Percentiles rank a stretch among this genome's conserved stretches.
phyloP scores from a whole-genome alignment of 2,329 filamentous ascomycete genomes.

The Penicillium sp. region DNA sequence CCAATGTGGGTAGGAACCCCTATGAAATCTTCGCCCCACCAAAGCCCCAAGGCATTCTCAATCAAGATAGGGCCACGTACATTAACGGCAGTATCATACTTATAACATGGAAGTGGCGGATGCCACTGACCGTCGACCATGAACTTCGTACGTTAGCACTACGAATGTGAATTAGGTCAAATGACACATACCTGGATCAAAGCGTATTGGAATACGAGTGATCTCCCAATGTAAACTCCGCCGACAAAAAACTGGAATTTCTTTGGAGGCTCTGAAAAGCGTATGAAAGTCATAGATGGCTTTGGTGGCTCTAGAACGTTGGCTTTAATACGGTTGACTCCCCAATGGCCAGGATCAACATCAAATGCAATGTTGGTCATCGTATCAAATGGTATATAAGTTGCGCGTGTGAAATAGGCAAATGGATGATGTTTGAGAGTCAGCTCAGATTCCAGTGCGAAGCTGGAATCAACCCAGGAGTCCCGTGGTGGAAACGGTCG shows the following conservation, averaged over 20 bases:
- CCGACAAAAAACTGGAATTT: background rate
- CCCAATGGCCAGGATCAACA: background rate
- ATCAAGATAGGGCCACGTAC: conserved; percentile 4
- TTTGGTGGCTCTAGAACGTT: background rate
- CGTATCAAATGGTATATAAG: conserved; percentile 10
- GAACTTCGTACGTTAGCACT: background rate
- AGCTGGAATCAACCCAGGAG: conserved; percentile 11
- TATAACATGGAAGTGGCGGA: background rate
- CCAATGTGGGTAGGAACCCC: conserved; percentile 5
- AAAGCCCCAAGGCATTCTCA: conserved; percentile 13
- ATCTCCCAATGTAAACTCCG: background rate
- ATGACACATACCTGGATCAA: background rate
- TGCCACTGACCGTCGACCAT: conserved; percentile 1
- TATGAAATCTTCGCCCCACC: conserved; percentile 7
- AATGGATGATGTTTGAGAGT: conserved; percentile 3
- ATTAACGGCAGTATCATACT: too few species aligned
- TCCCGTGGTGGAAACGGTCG: conserved; percentile 6
- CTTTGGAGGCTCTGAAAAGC: background rate
- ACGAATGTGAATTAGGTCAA: background rate
- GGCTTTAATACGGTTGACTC: background rate
- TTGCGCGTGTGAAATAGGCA: conserved; percentile 10
- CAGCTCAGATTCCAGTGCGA: conserved; percentile 6
- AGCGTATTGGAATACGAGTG: background rate
- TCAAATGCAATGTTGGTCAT: conserved; percentile 10
- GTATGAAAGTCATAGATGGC: background rate